Evolutionary conservation across 2,329 filamentous ascomycete genomes (phyloP), one percentile per base, ranked within the genome.

Genomic region (Alternaria rosae): DNA sequence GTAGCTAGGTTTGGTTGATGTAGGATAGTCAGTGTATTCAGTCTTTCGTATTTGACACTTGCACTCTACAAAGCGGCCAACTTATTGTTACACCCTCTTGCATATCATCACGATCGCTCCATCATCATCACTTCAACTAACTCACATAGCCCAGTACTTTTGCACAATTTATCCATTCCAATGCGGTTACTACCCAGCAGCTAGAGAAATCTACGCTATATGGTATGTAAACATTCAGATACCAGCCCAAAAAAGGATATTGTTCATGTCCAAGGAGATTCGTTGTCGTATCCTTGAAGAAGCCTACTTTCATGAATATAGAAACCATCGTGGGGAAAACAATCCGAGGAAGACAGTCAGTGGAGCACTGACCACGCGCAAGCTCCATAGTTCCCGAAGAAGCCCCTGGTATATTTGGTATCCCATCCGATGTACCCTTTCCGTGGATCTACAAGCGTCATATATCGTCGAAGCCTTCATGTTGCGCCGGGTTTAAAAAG

Each of bases 371-470:
- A 9, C 35, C 35, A 11, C 11, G 35, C n/a, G 35, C 35, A 5
- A 38, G 35, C 35, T 54, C 52, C 52, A n/a, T 32, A 28, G 52
- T 17, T 20, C 25, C 23, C 42, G 23, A 23, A 45, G 41, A 15
- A 38, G 35, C 28, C 32, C 23, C 20, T 51, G 30, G 47, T 51
- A 51, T 51, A 51, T 41, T 38, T 28, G 48, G 50, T 53, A 57
- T 38, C 35, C 47, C 48, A 32, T 45, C 43, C 38, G 25, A 17
- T 44, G 28, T 43, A 44, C 48, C 48, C 17, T 42, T n/a, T 52
- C 54, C 44, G 20, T 26, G 32, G 26, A 56, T 47, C 54, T 56
- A 56, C 54, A 48, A 59, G 57, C 51, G 54, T 59, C 57, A 55
- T 59, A 21, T 59, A 44, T 54, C 57, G 42, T 59, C 12, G 23